Base-by-base conservation (phyloP, 2,329 filamentous ascomycete genomes). In the Colletotrichum nymphaeae region DNA sequence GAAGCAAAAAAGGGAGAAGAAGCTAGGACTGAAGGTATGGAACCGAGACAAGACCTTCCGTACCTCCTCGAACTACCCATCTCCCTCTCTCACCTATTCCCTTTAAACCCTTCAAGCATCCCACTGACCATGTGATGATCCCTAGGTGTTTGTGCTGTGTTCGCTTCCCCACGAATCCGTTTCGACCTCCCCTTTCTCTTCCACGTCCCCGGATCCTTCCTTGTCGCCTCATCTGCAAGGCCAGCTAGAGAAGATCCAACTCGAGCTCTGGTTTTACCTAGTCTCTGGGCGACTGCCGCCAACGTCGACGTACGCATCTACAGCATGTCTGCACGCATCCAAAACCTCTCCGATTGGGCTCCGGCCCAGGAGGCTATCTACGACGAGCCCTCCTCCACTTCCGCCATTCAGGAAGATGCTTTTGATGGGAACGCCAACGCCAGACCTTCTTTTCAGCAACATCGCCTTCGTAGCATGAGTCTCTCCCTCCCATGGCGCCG, bases 401-500 rank as follows among this genome's bases (percentile, higher is more conserved):
- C 70, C 26, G 55, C 66, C 77, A 62, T 72, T 76, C 32, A 70
- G 76, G 73, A 75, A 72, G 64, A 67, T 60, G 59, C 63, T 11
- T 30, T 62, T 55, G 16, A 66, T 32, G 60, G 76, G 74, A 79
- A 73, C 76, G 65, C 5, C 69, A 59, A 67, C 76, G 73, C 46
- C 71, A 24, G 75, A 75, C 69, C 76, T 76, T 19, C 75, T 79
- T 70, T 70, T 59, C 81, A 80, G 67, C 80, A 82, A n/a, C 82
- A 81, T 73, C 85, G 85, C 26, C 80, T 83, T 52, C 84, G 87
- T 65, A 88, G 86, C 79, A 81, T 87, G 77, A 90, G 87, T 78
- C 80, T 87, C 60, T 88, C 87, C 7, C 77, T 88, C 16, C 82
- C 85, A 7, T 88, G 87, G 86, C 85, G 85, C 58, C 85, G 84